Percentiles rank a stretch among this genome's conserved stretches.
These are phyloP conservation scores for Cyclospora cayetanensis DNA, from an alignment of 169 alveolate genomes.

Conservation along the genomic window DNA sequence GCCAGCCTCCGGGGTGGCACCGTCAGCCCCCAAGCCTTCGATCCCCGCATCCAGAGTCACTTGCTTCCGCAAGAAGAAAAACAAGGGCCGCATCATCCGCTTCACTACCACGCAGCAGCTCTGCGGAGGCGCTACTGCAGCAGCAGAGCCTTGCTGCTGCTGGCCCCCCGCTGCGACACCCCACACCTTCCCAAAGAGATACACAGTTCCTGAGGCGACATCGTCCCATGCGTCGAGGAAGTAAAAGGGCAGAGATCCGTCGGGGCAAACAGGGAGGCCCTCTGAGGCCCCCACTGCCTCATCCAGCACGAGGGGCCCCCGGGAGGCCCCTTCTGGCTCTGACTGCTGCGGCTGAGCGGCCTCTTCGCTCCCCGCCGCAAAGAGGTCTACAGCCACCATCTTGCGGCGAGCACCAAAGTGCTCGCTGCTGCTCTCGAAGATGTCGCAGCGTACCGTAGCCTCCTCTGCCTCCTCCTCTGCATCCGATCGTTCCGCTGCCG, in stretches of 20 bases:
- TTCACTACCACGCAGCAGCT: conserved; percentile 73
- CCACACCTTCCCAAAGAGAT: conserved; percentile 69
- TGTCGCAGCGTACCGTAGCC: background rate
- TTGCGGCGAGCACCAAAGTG: background rate
- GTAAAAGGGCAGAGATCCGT: conserved; percentile 62
- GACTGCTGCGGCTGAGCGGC: background rate
- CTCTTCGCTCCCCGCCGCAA: background rate
- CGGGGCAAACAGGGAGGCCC: conserved; percentile 45
- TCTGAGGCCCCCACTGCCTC: background rate
- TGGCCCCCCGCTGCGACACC: conserved; percentile 4
- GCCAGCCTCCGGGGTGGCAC: background rate
- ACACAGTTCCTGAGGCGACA: conserved; percentile 40
- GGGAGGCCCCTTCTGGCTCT: background rate
- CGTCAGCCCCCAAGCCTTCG: background rate
- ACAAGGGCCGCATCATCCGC: conserved; percentile 66
- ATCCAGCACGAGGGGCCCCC: background rate
- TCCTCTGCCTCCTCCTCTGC: background rate
- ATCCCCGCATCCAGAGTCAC: conserved; percentile 8
- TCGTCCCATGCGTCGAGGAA: conserved; percentile 71
- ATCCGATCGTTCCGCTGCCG: background rate
- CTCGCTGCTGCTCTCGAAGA: background rate
- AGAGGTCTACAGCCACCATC: background rate
- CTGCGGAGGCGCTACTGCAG: background rate
- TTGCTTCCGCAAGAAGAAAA: conserved; percentile 57
- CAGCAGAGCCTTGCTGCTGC: background rate